phyloP scores from a whole-genome alignment of 2,329 filamentous ascomycete genomes.

The Pseudogymnoascus sp. region DNA sequence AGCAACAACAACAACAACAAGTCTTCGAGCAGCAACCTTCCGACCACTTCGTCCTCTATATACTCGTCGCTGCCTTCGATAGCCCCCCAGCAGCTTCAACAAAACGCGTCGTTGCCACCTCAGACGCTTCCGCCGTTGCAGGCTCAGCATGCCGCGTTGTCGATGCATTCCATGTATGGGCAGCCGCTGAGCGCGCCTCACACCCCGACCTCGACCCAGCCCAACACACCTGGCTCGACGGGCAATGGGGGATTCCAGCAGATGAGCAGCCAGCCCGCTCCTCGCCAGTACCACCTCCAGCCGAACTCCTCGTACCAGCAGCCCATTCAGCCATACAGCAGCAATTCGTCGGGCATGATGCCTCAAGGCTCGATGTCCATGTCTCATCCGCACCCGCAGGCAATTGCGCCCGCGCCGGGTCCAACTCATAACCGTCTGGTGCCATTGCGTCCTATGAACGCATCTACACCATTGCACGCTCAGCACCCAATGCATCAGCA shows the following conservation, averaged over 20 bases:
- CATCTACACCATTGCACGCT: constrained; percentile 44
- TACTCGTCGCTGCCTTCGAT: constrained; percentile 26
- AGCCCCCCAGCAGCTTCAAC: constrained; percentile 31
- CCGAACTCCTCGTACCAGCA: constrained; percentile 21
- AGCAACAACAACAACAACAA: neutral
- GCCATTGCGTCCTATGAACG: constrained; percentile 57
- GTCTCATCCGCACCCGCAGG: constrained; percentile 67
- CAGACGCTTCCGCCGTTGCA: constrained; percentile 50
- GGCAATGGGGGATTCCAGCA: constrained; percentile 46
- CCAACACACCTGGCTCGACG: constrained; percentile 50
- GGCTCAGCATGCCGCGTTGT: constrained; percentile 38
- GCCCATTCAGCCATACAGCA: constrained; percentile 38
- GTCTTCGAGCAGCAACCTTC: constrained; percentile 12
- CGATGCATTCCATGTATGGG: constrained; percentile 48
- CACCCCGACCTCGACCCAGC: constrained; percentile 55
- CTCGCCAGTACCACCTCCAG: constrained; percentile 20
- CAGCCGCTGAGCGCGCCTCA: constrained; percentile 45
- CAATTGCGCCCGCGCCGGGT: constrained; percentile 64
- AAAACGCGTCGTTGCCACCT: constrained; percentile 39
- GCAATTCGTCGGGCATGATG: constrained; percentile 50
- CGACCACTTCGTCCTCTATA: constrained; percentile 14
- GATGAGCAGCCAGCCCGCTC: constrained; percentile 35
- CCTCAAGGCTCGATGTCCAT: constrained; percentile 58
- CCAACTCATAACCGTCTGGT: constrained; percentile 48
- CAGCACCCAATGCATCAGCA: constrained; percentile 26